phyloP scores from a whole-genome alignment of 2,329 filamentous ascomycete genomes.

The Fusarium algeriense region DNA sequence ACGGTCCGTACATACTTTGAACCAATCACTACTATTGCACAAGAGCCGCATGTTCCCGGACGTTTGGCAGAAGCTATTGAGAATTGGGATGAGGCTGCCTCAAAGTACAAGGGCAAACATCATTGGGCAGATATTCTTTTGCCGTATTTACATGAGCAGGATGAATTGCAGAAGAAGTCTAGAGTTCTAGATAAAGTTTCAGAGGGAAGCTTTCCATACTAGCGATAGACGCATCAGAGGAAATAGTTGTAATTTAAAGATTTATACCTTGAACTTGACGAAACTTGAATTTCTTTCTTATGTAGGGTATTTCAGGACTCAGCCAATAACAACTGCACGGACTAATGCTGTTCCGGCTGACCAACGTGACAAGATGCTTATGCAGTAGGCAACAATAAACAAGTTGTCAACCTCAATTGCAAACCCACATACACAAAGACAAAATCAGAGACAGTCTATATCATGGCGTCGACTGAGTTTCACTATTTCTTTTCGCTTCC shows the following conservation, averaged over 20 bases:
- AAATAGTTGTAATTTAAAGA: no score
- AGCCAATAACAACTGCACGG: background rate
- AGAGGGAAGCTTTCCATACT: constrained; percentile 27
- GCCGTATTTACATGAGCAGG: constrained; percentile 29
- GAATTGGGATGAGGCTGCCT: constrained; percentile 32
- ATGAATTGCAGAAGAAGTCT: constrained; percentile 14
- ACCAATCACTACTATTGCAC: constrained; percentile 20
- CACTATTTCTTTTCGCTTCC: background rate
- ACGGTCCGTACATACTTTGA: constrained; percentile 38
- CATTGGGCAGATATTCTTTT: constrained; percentile 33
- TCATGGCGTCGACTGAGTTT: background rate
- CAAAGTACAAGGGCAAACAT: constrained; percentile 32
- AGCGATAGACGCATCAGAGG: background rate
- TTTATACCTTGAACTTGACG: no score
- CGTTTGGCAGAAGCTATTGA: constrained; percentile 30
- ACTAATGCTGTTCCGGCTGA: background rate
- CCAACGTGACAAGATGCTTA: background rate
- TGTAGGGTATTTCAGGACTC: no score
- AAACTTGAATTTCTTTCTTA: no score
- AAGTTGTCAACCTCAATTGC: background rate
- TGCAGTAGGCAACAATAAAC: no score
- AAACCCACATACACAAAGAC: no score
- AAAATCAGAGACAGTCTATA: fast-evolving
- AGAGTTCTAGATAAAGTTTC: constrained; percentile 16
- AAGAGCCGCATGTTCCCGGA: constrained; percentile 33